These are phyloP conservation scores for Verticillium nubilum DNA, from an alignment of 2,329 filamentous ascomycete species.

Conservation along the genomic window DNA sequence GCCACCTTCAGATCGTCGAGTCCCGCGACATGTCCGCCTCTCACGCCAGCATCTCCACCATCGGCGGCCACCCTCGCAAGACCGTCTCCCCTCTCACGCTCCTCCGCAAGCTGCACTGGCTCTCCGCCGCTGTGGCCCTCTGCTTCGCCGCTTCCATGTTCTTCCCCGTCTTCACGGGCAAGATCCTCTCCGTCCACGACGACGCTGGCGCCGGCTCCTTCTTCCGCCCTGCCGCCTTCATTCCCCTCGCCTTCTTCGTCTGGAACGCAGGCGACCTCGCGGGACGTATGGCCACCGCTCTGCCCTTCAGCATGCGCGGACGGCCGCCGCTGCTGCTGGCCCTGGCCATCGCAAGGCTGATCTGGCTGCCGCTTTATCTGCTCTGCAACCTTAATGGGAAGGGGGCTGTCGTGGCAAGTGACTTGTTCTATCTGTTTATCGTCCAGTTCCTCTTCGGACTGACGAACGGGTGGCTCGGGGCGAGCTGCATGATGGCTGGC, in stretches of 20 bases:
- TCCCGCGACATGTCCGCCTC: slow-evolving; percentile 46
- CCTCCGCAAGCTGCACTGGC: slow-evolving; percentile 72
- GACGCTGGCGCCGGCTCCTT: slow-evolving; percentile 33
- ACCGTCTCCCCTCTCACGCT: slow-evolving; percentile 56
- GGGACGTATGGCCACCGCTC: slow-evolving; percentile 65
- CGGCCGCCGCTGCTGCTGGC: slow-evolving; percentile 64
- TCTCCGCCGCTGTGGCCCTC: slow-evolving; percentile 70
- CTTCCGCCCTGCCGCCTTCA: slow-evolving; percentile 71
- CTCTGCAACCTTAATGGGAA: slow-evolving; percentile 81
- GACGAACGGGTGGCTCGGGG: slow-evolving; percentile 82
- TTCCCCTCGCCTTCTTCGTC: slow-evolving; percentile 83
- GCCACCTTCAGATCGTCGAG: slow-evolving; percentile 50
- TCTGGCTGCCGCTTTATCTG: slow-evolving; percentile 79
- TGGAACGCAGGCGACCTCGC: slow-evolving; percentile 88
- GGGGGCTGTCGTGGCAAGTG: slow-evolving; percentile 70
- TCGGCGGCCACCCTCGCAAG: slow-evolving; percentile 43
- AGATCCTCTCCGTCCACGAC: slow-evolving; percentile 43
- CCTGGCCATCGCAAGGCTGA: slow-evolving; percentile 57
- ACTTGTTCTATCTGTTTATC: slow-evolving; percentile 79
- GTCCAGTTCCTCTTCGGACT: slow-evolving; percentile 82
- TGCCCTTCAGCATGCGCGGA: slow-evolving; percentile 50
- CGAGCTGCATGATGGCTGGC: slow-evolving; percentile 87
- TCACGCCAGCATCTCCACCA: slow-evolving; percentile 44
- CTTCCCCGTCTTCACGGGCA: slow-evolving; percentile 84
- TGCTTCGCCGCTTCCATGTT: slow-evolving; percentile 88